Evolutionary conservation across 2,329 filamentous ascomycete genomes (phyloP).

Genomic region (Stagonosporopsis cucurbitacearum): DNA sequence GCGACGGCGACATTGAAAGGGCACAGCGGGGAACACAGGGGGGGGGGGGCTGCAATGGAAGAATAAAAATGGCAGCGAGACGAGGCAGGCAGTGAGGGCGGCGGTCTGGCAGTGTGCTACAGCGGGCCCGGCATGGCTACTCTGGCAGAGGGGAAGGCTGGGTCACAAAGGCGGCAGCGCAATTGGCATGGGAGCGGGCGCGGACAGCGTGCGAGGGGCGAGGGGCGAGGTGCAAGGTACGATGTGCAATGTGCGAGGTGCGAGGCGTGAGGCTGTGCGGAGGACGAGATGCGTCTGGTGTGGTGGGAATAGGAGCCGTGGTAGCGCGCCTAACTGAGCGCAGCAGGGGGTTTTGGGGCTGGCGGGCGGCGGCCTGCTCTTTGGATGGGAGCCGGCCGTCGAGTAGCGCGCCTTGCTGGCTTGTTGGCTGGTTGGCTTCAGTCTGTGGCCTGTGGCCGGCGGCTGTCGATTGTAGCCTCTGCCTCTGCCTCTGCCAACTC

Average conservation of each 20-base stretch:
- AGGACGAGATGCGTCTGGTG: slow-evolving; percentile 13
- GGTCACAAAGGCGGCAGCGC: slow-evolving; percentile 7
- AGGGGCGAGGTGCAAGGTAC: no score
- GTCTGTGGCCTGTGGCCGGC: no score
- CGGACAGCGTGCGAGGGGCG: slow-evolving; percentile 4
- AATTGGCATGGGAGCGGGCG: slow-evolving; percentile 1
- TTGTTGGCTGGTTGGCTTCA: no score
- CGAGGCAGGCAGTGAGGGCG: no score
- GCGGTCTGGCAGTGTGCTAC: slow-evolving; percentile 5
- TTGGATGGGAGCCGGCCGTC: slow-evolving; percentile 1
- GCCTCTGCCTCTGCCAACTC: no score
- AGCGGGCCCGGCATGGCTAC: slow-evolving; percentile 15
- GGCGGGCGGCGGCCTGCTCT: not conserved
- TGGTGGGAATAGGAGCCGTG: slow-evolving; percentile 12
- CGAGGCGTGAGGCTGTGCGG: slow-evolving; percentile 11
- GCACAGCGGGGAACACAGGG: not conserved
- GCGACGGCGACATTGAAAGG: slow-evolving; percentile 29
- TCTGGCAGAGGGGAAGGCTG: not conserved
- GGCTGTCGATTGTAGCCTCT: no score
- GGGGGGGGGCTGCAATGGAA: not conserved
- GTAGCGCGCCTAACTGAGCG: slow-evolving; percentile 9
- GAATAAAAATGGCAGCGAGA: not conserved
- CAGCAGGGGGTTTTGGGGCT: not conserved
- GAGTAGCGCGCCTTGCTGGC: no score
- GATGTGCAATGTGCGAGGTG: no score